A percentile compares a stretch with the other conserved stretches of the same genome.
Conservation (phyloP, 192 early-diverging fungal species). For the Backusella parvicylindrica region DNA sequence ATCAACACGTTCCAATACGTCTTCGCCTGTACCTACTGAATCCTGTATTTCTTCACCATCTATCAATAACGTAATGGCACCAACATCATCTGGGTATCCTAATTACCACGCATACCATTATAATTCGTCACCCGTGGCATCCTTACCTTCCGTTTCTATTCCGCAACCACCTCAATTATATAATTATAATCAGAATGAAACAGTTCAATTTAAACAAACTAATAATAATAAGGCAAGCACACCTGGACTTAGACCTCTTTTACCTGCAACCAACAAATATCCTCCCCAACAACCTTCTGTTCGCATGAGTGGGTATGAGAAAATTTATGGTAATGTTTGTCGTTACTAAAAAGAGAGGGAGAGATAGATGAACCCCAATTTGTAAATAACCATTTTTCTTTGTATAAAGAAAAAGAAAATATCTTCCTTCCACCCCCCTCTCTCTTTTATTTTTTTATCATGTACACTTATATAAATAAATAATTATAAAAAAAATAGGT, state of each 20-base stretch:
- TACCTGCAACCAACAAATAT: conserved; percentile 3
- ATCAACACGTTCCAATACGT: background rate
- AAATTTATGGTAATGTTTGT: conserved; percentile 21
- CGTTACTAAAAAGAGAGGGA: conserved; percentile 10
- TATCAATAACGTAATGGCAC: background rate
- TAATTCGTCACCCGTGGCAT: background rate
- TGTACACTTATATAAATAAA: background rate
- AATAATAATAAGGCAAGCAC: background rate
- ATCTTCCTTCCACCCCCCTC: background rate
- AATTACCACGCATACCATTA: background rate
- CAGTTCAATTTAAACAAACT: background rate
- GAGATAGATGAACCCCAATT: background rate
- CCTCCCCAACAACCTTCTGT: conserved; percentile 8
- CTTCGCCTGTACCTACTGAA: background rate
- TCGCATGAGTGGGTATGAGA: conserved; percentile 23
- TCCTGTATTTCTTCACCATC: background rate
- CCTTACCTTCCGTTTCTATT: background rate
- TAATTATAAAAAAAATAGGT: background rate
- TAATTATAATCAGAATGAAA: background rate
- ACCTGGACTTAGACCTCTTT: conserved; percentile 1
- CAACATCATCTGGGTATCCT: background rate
- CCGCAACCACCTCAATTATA: conserved; percentile 11
- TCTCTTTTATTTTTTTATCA: background rate
- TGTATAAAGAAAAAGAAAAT: background rate
- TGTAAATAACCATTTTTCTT: background rate